Evolutionary conservation across 148 eudicot species (phyloP), one percentile per base, ranked within the genome.

Genomic region (Rhododendron mucronatum): DNA sequence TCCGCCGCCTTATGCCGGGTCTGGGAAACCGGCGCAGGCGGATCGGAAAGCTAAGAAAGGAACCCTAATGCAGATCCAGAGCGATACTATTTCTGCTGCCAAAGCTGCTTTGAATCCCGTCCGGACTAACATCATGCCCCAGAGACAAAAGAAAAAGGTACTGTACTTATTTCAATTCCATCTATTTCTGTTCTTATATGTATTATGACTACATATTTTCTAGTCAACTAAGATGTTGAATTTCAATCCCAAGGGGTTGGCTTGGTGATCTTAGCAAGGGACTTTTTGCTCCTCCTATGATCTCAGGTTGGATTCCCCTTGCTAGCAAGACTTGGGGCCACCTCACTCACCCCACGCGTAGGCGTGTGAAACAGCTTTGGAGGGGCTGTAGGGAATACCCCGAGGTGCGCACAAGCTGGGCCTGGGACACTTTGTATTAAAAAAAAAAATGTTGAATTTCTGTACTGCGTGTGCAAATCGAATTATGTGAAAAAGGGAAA

Each of bases 41-140:
- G 98, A 95, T 84, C 92, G 93, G 89, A 95, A 91, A 83, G 86
- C 95, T 23, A 95, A 91, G 93, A 91, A 78, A 86, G 92, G 89
- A 16, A 92, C 98, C 26, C 90, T 97, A 67, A 86, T 91, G 94
- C 98, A 95, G 96, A 94, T 95, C 91, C 99, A 95, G 85, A 95
- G 91, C 78, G 99, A 97, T 69, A 96, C 99, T 3, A 91, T 97
- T 82, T 97, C 99, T 16, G 99, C 96, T 85, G 99, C 99, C 9
- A 95, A 93, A 73, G 98, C 99, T 78, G 93, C 93, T 87, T 82
- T 89, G 48, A 84, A 87, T 77, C 90, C 92, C 7, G 98, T 94
- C 82, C 93, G 98, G 18, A 93, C 94, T 18, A 94, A 92, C 87
- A 94, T 96, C 61, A 83, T 93, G 93, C 97, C 98, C 84, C 98